Evolutionary conservation across 495 filamentous ascomycete species (phyloP), one percentile per base, ranked within the genome.

Genomic region (Rhypophila decipiens): DNA sequence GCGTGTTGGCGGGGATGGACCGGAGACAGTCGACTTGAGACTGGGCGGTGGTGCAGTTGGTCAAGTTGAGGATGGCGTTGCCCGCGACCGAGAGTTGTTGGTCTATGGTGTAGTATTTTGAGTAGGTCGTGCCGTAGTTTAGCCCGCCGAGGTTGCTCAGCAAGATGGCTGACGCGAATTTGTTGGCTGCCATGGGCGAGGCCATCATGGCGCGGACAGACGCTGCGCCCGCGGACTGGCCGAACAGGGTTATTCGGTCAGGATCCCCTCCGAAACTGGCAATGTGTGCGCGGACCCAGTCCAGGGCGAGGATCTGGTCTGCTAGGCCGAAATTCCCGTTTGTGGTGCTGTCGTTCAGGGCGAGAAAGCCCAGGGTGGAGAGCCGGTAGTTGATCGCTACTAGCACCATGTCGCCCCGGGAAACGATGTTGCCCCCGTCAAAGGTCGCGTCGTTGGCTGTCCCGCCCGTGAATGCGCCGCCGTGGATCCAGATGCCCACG

Each of bases 371-470:
- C 13, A 87, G 75, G 1, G 80, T 70, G 4, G 66, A 70, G 9
- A 86, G 58, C 5, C 84, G 76, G 53, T 88, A 88, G 60, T 80
- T 80, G 47, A 84, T 76, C 51, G 76, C 74, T 15, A 87, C 75
- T 12, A 82, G 55, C 17, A 87, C 74, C 31, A 79, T 70, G 49
- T 82, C 73, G 17, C 73, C 73, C 10, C 78, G 69, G 36, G 83
- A 61, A 52, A 56, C 61, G 17, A 71, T 61, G 51, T 67, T 66
- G 2, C 68, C 73, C 27, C 65, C 67, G 33, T 77, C 75, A 42
- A 71, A 73, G 1, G 65, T 68, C 2, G 60, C 40, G 35, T 73
- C 67, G 48, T 67, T 69, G 15, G 58, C 66, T 13, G 62, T 67
- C 1, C 70, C 70, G 15, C 59, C 57, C 0, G 58, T 59, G 36